phyloP scores from a whole-genome alignment of 305 asterid species.

The Fraxinus ornus region DNA sequence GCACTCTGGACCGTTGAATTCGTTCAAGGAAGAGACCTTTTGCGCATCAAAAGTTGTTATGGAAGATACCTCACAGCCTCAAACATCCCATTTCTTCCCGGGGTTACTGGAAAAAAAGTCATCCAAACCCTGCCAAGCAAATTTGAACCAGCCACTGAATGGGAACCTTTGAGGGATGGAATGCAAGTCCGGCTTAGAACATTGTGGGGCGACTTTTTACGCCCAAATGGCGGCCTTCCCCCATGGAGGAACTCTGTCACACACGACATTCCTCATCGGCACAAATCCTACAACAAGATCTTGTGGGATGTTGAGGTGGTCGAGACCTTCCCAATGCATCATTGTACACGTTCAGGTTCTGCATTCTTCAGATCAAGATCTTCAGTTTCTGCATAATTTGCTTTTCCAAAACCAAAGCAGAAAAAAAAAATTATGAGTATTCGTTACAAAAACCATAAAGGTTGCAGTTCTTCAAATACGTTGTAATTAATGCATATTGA shows the following conservation, averaged over 20 bases:
- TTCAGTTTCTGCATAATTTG: slow-evolving; percentile 17
- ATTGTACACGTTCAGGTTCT: slow-evolving; percentile 14
- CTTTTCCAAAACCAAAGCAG: slow-evolving; percentile 16
- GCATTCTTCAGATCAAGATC: slow-evolving; percentile 31
- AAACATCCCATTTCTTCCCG: slow-evolving; percentile 48
- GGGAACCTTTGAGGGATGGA: slow-evolving; percentile 78
- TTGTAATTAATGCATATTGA: not conserved
- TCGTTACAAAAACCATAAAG: slow-evolving; percentile 6
- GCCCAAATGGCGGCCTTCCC: slow-evolving; percentile 64
- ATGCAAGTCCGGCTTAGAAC: slow-evolving; percentile 58
- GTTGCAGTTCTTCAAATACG: not conserved
- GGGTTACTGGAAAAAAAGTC: slow-evolving; percentile 52
- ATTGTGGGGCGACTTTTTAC: slow-evolving; percentile 44
- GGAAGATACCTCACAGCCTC: slow-evolving; percentile 75
- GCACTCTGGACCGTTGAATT: slow-evolving; percentile 59
- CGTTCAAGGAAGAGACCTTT: slow-evolving; percentile 30
- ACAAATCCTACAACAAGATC: slow-evolving; percentile 41
- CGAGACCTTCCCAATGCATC: slow-evolving; percentile 20
- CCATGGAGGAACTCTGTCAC: slow-evolving; percentile 65
- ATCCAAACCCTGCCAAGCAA: slow-evolving; percentile 43
- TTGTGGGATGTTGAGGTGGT: slow-evolving; percentile 70
- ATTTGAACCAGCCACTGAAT: slow-evolving; percentile 48
- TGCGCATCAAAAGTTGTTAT: slow-evolving; percentile 58
- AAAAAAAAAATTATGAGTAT: not conserved
- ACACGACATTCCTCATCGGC: slow-evolving; percentile 48